Base-by-base conservation (phyloP, 1,284 basidiomycete genomes). In the Cryptococcus hybrid region DNA sequence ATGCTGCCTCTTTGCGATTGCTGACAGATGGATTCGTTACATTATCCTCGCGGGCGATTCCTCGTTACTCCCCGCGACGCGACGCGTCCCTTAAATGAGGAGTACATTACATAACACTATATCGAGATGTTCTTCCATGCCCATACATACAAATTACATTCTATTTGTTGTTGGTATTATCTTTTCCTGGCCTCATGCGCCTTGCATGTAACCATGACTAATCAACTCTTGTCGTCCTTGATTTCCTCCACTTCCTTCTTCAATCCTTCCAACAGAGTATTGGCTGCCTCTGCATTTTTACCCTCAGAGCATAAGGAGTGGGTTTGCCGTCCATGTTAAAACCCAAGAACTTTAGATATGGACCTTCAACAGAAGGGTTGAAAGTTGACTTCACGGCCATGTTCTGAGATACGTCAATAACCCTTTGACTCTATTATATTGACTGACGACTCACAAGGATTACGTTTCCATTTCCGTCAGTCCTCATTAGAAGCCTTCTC, bases 261-360 rank as follows among this genome's bases (percentile, higher is more conserved):
- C 24, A 90, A 69, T 8, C 82, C 84, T 13, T 80, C 80, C 63
- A 85, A 84, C 60, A 90, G 74, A 47, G 82, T 82, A 38, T 64
- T 75, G 0, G 88, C 88, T 48, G 83, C 80, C 5, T 83, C 82
- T 58, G 85, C 84, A 6, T 82, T 86, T 85, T 85, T 43, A 87
- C 78, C 24, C 86, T 82, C 44, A 91, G 71, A 60, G 79, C 83
- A 73, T 85, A 91, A 7, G 84, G 82, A 52, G 82, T 81, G 40
- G 85, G 80, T 30, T 74, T 75, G 37, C 83, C 84, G 15, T 70
- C 62, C 18, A 60, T 52, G 53, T 71, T 69, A 34, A 69, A 66
- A 9, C 74, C 74, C 2, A 68, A 12, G 52, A 76, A 76, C 47
- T 66, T 66, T 37, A 76, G 51, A 18, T 47, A 54, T 11, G 58